Base-by-base conservation (phyloP, 345 rosid genomes). In the Rhodamnia argentea region DNA sequence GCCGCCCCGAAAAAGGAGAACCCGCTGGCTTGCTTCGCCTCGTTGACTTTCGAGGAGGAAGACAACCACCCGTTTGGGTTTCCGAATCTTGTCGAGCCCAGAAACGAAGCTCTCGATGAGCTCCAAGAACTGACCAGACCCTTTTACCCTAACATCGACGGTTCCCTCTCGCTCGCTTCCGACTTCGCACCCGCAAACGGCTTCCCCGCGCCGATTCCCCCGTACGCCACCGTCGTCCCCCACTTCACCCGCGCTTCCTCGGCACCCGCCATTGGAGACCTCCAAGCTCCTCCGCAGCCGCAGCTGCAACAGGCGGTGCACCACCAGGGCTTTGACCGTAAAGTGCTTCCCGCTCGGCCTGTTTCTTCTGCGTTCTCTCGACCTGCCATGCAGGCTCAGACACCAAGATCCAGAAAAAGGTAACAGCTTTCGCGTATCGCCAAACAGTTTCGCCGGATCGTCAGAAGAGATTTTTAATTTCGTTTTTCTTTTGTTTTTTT, bases 81-180 rank as follows among this genome's bases (percentile, higher is more conserved):
- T 76, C 90, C 92, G 10, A 75, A 84, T 83, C 90, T 90, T 24
- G 56, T 22, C 29, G 76, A 82, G 32, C 86, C 87, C 18, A 50
- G 51, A 10, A 83, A 83, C 55, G 62, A 26, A 83, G 88, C 89
- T 37, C 84, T 88, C 78, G 92, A 90, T 26, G 95, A 94, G 86
- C 88, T 94, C 52, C 92, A 89, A 75, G 93, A 92, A 87, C 91
- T 96, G 81, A 92, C 87, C 90, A 89, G 85, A 84, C 96, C 96
- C 10, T 93, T 94, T 10, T 70, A 37, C 47, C 47, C 81, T 12
- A 22, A 20, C 81, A 22, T 22, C 81, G 47, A 70, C 81, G 47
- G 81, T 32, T 70, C 81, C 84, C 74, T 82, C 76, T 44, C 24
- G 37, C 10, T n/a, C 62, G 59, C 55, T 59, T 51, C 59, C 59